Evolutionary conservation across 345 rosid species (phyloP), one percentile per base, ranked within the genome.

Genomic region (Durio zibethinus): DNA sequence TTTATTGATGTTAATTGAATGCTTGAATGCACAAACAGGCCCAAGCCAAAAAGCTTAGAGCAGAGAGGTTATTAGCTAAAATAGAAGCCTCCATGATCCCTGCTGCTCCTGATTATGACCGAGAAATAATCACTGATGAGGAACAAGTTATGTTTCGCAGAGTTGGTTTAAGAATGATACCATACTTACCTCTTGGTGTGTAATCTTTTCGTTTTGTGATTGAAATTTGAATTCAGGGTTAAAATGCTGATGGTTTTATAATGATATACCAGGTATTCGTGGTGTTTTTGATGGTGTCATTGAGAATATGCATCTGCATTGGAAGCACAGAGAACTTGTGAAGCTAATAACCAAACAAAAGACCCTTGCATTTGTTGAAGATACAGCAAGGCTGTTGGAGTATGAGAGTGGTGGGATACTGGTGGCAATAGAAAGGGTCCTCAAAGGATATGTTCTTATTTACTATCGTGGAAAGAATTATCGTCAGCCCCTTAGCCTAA

Each of bases 321-420:
- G 99, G 99, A 96, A 96, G 87, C 90, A 96, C 85, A 90, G 98
- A 78, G 99, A 96, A 84, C 87, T 96, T 71, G 99, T 93, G 90
- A 96, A 96, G 86, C 94, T 96, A 76, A 92, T 96, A 84, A 81
- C 90, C 66, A 93, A 93, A 79, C 99, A 93, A 83, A 96, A 96
- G 90, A 91, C 88, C 15, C 93, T 89, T 79, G 87, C 94, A 70
- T 93, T 92, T 83, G 97, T 93, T 80, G 98, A 96, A 85, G 99
- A 93, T 81, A 89, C 97, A 0, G 97, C 98, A 78, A 86, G 94
- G 85, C 80, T 96, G 78, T 82, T 96, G 83, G 99, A 96, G 80
- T 93, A 81, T 38, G 99, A 96, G 85, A 96, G 99, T 74, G 97
- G 98, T 80, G 99, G 99, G 74, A 87, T 96, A 81, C 90, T 96